Evolutionary conservation across 2,329 filamentous ascomycete species (phyloP), one percentile per base, ranked within the genome.

Genomic region (Penicillium oxalicum): DNA sequence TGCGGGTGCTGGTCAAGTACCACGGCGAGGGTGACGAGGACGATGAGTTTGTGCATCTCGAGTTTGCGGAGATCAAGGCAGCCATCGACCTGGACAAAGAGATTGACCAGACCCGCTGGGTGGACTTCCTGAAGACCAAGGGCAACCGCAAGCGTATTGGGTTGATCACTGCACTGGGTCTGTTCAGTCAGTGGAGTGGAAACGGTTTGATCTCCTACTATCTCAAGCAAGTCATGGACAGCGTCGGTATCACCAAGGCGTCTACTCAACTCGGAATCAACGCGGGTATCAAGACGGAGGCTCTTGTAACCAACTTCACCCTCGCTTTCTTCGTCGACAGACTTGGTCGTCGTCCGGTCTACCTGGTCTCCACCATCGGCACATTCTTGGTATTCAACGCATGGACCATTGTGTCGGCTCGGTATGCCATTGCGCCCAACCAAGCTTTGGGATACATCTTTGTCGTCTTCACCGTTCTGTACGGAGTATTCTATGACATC

Each of bases 141-240:
- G 78, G 76, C 40, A 82, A 81, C 61, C 72, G 77, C 44, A 73
- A 74, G 55, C 70, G 79, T 32, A 67, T 80, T 29, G 60, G 77
- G 34, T 76, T 82, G 44, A 65, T 77, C 32, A 61, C 78, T 34
- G 70, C 71, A 24, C 68, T 77, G 8, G 78, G 77, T 51, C 68
- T 79, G 54, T 80, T 54, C 24, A 43, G 40, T 43, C 40, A 43
- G 9, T 43, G 32, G 40, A 35, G 29, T 35, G 78, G 78, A 34
- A 79, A 79, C 48, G 64, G 65, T 4, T 48, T 71, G 0, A 60
- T 71, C 18, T 61, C 58, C 0, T 72, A 70, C 54, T 72, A 70
- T 44, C 60, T 72, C 28, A 59, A 54, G 25, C 55, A 65, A 13
- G 60, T 71, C 32, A 59, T 72, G 34, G 61, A 67, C 49, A 60